These are phyloP conservation scores for Brassica hybrid DNA, from an alignment of 441 rosid genomes.

Conservation along the genomic window DNA sequence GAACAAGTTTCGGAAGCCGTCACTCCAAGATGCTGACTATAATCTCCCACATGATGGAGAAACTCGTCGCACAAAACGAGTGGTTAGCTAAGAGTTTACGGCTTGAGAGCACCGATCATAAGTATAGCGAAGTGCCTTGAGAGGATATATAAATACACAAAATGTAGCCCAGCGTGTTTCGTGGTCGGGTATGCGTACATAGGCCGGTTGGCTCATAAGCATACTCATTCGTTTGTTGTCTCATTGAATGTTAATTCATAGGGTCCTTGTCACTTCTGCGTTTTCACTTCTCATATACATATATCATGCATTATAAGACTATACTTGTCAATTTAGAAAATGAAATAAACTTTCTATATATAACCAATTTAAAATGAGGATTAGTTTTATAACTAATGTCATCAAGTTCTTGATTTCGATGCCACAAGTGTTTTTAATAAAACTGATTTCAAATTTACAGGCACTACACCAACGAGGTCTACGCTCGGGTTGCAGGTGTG, in stretches of 20 bases:
- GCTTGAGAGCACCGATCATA: neutral
- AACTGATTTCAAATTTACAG: constrained; percentile 37
- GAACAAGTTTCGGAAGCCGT: constrained; percentile 30
- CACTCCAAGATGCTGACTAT: constrained; percentile 73
- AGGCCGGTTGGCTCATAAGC: constrained; percentile 65
- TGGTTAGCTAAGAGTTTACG: constrained; percentile 50
- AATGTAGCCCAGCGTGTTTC: constrained; percentile 84
- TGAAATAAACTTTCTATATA: constrained; percentile 31
- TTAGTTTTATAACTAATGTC: neutral
- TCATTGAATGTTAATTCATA: constrained; percentile 79
- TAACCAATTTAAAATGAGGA: constrained; percentile 14
- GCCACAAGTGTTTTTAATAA: neutral
- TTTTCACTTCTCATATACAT: constrained; percentile 22
- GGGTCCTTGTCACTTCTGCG: constrained; percentile 79
- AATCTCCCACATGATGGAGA: constrained; percentile 60
- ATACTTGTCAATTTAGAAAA: neutral
- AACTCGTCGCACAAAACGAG: constrained; percentile 68
- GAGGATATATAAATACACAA: constrained; percentile 81
- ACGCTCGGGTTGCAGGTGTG: constrained; percentile 79
- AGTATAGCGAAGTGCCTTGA: constrained; percentile 79
- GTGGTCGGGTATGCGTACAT: no score
- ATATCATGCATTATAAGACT: neutral
- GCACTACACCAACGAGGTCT: constrained; percentile 80
- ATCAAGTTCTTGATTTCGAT: neutral
- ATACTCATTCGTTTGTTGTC: constrained; percentile 69